Percentiles rank a stretch among this genome's conserved stretches.
Conservation (phyloP, 2,329 filamentous ascomycete genomes). For the Aspergillus neoniger region DNA sequence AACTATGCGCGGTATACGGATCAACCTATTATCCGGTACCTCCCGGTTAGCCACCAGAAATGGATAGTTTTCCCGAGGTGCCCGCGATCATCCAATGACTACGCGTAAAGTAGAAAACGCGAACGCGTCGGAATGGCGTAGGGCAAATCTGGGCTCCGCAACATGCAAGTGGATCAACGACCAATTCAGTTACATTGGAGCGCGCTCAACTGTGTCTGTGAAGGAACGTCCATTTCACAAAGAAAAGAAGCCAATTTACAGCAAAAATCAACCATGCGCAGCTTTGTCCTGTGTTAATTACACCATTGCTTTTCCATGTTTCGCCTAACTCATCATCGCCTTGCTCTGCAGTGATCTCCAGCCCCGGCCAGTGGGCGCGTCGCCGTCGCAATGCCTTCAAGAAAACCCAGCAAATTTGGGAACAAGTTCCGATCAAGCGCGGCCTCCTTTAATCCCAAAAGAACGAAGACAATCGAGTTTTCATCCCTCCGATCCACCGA, state of each 20-base stretch:
- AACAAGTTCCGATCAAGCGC: slow-evolving; percentile 51
- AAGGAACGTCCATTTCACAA: slow-evolving; percentile 1
- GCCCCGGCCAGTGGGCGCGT: slow-evolving; percentile 27
- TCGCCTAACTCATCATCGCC: slow-evolving; percentile 12
- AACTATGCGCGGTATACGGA: slow-evolving; percentile 16
- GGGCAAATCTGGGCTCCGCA: slow-evolving; percentile 21
- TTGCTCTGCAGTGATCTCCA: slow-evolving; percentile 25
- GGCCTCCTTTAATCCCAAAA: slow-evolving; percentile 52
- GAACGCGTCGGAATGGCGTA: slow-evolving; percentile 34
- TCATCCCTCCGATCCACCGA: slow-evolving; percentile 74
- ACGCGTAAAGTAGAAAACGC: slow-evolving; percentile 37
- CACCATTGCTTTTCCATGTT: slow-evolving; percentile 28
- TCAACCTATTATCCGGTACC: slow-evolving; percentile 13
- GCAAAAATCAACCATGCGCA: slow-evolving; percentile 16
- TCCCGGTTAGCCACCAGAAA: neutral
- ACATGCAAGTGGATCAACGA: slow-evolving; percentile 10
- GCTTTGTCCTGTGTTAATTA: slow-evolving; percentile 6
- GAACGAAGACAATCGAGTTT: slow-evolving; percentile 76
- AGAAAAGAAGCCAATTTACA: neutral
- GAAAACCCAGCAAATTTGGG: slow-evolving; percentile 66
- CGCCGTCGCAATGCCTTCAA: slow-evolving; percentile 47
- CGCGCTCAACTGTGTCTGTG: slow-evolving; percentile 9
- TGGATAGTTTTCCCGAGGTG: slow-evolving; percentile 24
- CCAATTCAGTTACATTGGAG: slow-evolving; percentile 13
- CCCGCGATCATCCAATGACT: slow-evolving; percentile 20